Base-by-base conservation (phyloP, 2,329 filamentous ascomycete genomes). In the Fulvia fulva region DNA sequence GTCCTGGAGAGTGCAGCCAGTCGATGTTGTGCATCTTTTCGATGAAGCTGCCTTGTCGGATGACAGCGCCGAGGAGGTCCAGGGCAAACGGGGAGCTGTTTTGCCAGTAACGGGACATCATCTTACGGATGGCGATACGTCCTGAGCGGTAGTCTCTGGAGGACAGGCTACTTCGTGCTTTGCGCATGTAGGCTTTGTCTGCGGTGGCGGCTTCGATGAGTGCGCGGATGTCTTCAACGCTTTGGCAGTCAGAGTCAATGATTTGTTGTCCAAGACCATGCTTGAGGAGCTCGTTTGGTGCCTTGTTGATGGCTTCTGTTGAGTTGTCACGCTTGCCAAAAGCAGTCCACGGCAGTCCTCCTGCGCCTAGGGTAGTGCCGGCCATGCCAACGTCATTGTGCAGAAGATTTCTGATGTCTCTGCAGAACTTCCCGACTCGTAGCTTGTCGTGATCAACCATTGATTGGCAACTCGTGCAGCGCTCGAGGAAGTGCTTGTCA, bases 21-120 rank as follows among this genome's bases (percentile, higher is more conserved):
- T 91, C 87, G 49, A 92, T 83, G 63, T 82, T 79, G 64, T 83
- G 80, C 88, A 93, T 92, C 75, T 93, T 90, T 58, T 86, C 83
- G 2, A 85, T 75, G 64, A 89, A 90, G 49, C 81, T 76, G 19
- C 83, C 81, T 68, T 90, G 87, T 0, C 87, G 78, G 64, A 87
- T 76, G 2, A 89, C 83, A 0, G 86, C 87, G 1, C 85, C 83
- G 4, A 79, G 76, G 1, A 90, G 81, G 59, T 90, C 86, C 0
- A 90, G 76, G 0, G 83, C 82, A 61, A 90, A 89, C 0, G 78
- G 76, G 1, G 81, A 83, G n/a, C 75, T 77, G 67, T 90, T 90
- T 22, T 83, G 80, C 85, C 86, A 88, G 68, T 90, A 90, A 1
- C 83, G 77, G 22, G 80, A 80, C 84, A 90, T 87, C 84, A 88